Conservation (phyloP, 2,329 filamentous ascomycete genomes). For the Colletotrichum costaricense region DNA sequence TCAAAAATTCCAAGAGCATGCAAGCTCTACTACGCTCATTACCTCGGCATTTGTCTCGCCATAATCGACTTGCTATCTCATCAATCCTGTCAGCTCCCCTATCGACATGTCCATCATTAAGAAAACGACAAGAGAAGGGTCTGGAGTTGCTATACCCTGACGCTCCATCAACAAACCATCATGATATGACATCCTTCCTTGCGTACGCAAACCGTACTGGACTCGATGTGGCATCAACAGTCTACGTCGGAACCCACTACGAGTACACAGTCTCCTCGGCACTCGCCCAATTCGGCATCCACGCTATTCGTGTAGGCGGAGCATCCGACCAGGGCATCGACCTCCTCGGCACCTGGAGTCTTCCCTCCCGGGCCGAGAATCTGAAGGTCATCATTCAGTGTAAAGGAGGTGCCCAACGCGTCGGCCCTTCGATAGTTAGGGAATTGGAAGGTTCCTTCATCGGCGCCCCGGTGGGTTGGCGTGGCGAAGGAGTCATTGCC, state of each 20-base stretch:
- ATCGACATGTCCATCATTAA: slow-evolving; percentile 8
- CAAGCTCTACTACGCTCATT: slow-evolving; percentile 3
- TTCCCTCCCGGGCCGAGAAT: slow-evolving; percentile 57
- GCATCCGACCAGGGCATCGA: slow-evolving; percentile 79
- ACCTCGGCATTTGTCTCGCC: neutral
- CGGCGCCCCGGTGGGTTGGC: slow-evolving; percentile 80
- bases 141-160: slow-evolving; percentile 55
- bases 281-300: slow-evolving; percentile 72
- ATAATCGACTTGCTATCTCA: neutral
- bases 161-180: slow-evolving; percentile 63
- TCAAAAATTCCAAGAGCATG: slow-evolving; percentile 7
- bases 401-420: slow-evolving; percentile 67
- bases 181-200: slow-evolving; percentile 73
- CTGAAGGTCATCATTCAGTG: slow-evolving; percentile 72
- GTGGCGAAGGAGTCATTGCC: slow-evolving; percentile 72
- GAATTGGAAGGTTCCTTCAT: slow-evolving; percentile 84
- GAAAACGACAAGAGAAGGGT: neutral
- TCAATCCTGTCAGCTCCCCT: neutral
- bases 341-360: slow-evolving; percentile 76
- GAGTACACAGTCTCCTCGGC: slow-evolving; percentile 75
- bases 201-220: slow-evolving; percentile 68
- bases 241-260: slow-evolving; percentile 80
- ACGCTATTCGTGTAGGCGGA: slow-evolving; percentile 73
- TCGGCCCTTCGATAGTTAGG: slow-evolving; percentile 72
- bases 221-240: slow-evolving; percentile 66